Evolutionary conservation across 305 asterid genomes (phyloP).

Genomic region (Ruellia speciosa): DNA sequence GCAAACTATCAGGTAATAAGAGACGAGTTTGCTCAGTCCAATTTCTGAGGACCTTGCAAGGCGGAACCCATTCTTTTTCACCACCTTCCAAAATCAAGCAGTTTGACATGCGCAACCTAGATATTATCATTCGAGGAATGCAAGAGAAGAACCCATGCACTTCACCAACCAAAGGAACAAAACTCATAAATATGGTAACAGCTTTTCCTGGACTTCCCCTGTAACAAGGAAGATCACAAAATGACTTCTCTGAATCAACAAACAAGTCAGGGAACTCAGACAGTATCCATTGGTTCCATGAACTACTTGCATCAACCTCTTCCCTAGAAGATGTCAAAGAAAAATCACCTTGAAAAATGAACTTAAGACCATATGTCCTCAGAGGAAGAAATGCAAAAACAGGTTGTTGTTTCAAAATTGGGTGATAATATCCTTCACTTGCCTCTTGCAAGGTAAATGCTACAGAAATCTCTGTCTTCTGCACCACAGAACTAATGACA

Average conservation of each 20-base stretch:
- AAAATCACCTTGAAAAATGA: conserved; percentile 92
- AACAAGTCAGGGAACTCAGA: conserved; percentile 81
- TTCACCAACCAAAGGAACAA: conserved; percentile 80
- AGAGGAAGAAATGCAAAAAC: conserved; percentile 96
- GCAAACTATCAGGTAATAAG: conserved; percentile 61
- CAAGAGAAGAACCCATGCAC: conserved; percentile 88
- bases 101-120: conserved; percentile 68
- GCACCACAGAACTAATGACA: conserved; percentile 54
- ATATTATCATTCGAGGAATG: conserved; percentile 72
- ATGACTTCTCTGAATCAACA: conserved; percentile 59
- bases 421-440: conserved; percentile 46
- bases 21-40: conserved; percentile 71
- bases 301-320: conserved; percentile 90
- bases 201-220: conserved; percentile 59
- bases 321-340: conserved; percentile 94
- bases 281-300: conserved; percentile 95
- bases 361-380: conserved; percentile 83
- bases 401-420: conserved; percentile 74
- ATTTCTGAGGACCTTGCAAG: conserved; percentile 77
- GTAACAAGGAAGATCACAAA: conserved; percentile 83
- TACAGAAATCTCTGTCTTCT: conserved; percentile 68
- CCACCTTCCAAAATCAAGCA: conserved; percentile 71
- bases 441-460: conserved; percentile 75
- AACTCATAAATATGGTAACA: conserved; percentile 71
- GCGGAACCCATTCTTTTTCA: conserved; percentile 67